These are phyloP conservation scores for Orbilia javanica DNA, from an alignment of 2,329 filamentous ascomycete species.

Conservation along the genomic window DNA sequence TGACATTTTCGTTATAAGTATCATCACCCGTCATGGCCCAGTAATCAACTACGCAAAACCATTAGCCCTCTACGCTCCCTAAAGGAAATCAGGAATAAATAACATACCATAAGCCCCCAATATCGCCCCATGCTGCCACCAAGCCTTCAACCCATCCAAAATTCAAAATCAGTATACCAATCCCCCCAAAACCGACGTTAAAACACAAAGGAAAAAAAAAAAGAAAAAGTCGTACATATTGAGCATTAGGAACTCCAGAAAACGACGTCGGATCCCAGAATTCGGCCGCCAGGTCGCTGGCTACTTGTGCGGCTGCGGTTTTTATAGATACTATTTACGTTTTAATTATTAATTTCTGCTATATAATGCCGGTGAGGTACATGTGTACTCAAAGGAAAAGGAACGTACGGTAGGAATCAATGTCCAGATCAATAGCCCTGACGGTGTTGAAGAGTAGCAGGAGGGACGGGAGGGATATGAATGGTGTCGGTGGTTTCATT, in stretches of 20 bases:
- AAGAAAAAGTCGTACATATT: conserved; percentile 9
- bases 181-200: neutral
- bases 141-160: conserved; percentile 21
- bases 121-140: conserved; percentile 50
- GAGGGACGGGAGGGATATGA: neutral
- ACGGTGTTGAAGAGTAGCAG: conserved; percentile 10
- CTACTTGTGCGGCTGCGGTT: conserved; percentile 44
- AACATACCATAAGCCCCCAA: conserved; percentile 38
- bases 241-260: conserved; percentile 32
- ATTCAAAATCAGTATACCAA: neutral
- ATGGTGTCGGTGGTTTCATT: neutral
- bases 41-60: conserved; percentile 74
- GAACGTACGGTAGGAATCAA: conserved; percentile 32
- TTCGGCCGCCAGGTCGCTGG: conserved; percentile 34
- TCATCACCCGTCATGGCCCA: conserved; percentile 84
- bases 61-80: neutral
- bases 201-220: neutral
- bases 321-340: conserved; percentile 38
- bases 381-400: no score
- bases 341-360: no score
- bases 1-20: conserved; percentile 76
- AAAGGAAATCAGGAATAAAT: neutral
- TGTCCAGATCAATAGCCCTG: conserved; percentile 35
- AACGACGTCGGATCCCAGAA: conserved; percentile 51
- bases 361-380: no score